phyloP scores from a whole-genome alignment of 352 stramenopile species.

The Phytophthora idaei region DNA sequence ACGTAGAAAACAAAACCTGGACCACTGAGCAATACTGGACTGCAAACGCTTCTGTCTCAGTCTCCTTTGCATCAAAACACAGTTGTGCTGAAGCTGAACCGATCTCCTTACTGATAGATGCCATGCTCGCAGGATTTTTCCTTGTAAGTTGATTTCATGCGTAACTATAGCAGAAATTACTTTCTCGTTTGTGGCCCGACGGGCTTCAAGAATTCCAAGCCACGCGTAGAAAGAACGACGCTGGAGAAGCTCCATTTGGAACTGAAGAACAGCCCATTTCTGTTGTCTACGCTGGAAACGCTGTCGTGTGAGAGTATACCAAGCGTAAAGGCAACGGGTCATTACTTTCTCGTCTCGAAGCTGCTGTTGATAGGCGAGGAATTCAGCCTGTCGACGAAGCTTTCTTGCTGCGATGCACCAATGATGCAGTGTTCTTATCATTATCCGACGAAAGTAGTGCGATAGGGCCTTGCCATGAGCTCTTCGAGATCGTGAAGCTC shows the following conservation, averaged over 20 bases:
- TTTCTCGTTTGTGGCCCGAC: conserved; percentile 10
- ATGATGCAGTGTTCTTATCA: conserved; percentile 25
- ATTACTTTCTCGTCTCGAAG: conserved; percentile 8
- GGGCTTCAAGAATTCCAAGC: conserved; percentile 6
- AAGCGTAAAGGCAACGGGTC: conserved; percentile 13
- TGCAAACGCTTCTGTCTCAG: conserved; percentile 13
- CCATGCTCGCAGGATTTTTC: conserved; percentile 21
- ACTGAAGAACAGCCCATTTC: conserved; percentile 20
- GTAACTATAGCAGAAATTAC: conserved; percentile 1
- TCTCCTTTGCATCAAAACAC: neutral
- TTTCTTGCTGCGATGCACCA: conserved; percentile 37
- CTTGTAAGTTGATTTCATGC: conserved; percentile 10
- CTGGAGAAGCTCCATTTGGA: conserved; percentile 9
- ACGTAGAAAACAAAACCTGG: conserved; percentile 7
- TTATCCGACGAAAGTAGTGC: conserved; percentile 34
- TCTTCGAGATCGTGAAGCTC: conserved; percentile 1
- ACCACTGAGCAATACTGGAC: conserved; percentile 17
- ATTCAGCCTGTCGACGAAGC: conserved; percentile 18
- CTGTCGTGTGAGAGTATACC: conserved; percentile 1
- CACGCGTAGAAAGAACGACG: conserved; percentile 26
- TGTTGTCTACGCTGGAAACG: conserved; percentile 6
- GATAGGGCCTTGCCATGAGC: conserved; percentile 29
- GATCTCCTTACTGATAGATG: neutral
- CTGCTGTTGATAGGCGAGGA: conserved; percentile 21
- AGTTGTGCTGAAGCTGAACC: neutral